Base-by-base conservation (phyloP, 306 rosid species). In the Sechiopsis laciniata region DNA sequence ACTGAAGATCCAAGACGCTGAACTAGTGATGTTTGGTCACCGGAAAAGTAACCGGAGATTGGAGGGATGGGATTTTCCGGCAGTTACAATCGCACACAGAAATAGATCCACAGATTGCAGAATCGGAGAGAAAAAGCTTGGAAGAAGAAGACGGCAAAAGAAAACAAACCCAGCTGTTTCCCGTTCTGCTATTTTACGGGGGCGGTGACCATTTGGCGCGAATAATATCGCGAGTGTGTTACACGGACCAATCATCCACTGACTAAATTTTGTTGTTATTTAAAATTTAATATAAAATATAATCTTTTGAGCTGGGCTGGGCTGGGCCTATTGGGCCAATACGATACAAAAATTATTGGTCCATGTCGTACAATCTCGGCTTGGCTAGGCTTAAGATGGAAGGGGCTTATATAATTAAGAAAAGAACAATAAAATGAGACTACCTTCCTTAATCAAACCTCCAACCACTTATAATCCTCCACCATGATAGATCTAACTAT, bases 131-230 rank as follows among this genome's bases (percentile, higher is more conserved):
- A 37, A 37, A 68, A 35, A 54, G 42, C 40, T 48, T 35, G 40
- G 65, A 40, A 52, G 40, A 16, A 67, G 45, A 37, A 26, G 45
- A 37, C 45, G 45, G 45, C 45, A 37, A 37, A 37, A 37, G 45
- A 37, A 37, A 37, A 68, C 40, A 48, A 11, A 68, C 37, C 19
- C 48, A 53, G 42, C 42, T 46, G 8, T 46, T 37, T 7, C 45
- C 5, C 45, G 8, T 37, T 37, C 42, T 13, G 20, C 13, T 51
- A 21, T 13, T 48, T 69, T 15, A 21, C 74, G 45, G 57, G 21
- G 58, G 8, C 5, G 42, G 19, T 69, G 74, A 69, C 74, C 35
- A 69, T 48, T 69, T 69, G 74, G 59, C 58, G 42, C 74, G 59
- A 50, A 50, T 69, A 15, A 69, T 8, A 51, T 8, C 55, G 74